Evolutionary conservation across 805 yeast genomes (phyloP).

Genomic region (Hanseniaspora valbyensis): DNA sequence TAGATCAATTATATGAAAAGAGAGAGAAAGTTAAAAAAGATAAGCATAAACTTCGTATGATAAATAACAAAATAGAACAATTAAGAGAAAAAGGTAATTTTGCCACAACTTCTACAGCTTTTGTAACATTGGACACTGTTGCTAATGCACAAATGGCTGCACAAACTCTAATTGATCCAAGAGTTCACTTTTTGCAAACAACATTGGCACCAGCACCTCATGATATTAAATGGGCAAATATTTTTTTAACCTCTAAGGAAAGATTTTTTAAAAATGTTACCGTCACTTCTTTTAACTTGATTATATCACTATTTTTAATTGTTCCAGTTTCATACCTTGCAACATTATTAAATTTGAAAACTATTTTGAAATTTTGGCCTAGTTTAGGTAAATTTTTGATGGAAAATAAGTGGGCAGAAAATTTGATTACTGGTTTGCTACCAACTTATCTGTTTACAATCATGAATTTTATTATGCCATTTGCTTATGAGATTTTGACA

Average conservation of each 20-base stretch:
- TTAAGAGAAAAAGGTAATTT: conserved; percentile 55
- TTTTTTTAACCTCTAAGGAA: conserved; percentile 67
- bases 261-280: conserved; percentile 44
- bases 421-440: conserved; percentile 72
- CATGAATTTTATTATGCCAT: conserved; percentile 74
- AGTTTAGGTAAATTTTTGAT: conserved; percentile 57
- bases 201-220: conserved; percentile 90
- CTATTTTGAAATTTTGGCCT: conserved; percentile 76
- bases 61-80: conserved; percentile 58
- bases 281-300: conserved; percentile 33
- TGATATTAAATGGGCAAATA: conserved; percentile 86
- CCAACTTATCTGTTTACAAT: conserved; percentile 87
- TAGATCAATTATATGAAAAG: conserved; percentile 54
- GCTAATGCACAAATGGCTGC: conserved; percentile 96
- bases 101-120: conserved; percentile 81
- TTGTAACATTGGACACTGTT: conserved; percentile 87
- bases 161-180: conserved; percentile 86
- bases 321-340: conserved; percentile 81
- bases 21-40: conserved; percentile 43
- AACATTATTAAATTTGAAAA: conserved; percentile 63
- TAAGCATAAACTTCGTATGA: conserved; percentile 29
- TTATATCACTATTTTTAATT: conserved; percentile 58
- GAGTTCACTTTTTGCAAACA: conserved; percentile 72
- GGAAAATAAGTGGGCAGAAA: conserved; percentile 58
- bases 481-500: conserved; percentile 72